A percentile compares a stretch with the other conserved stretches of the same genome.
These are phyloP conservation scores for Thyridium curvatum DNA, from an alignment of 2,329 filamentous ascomycete species.

Conservation along the genomic window DNA sequence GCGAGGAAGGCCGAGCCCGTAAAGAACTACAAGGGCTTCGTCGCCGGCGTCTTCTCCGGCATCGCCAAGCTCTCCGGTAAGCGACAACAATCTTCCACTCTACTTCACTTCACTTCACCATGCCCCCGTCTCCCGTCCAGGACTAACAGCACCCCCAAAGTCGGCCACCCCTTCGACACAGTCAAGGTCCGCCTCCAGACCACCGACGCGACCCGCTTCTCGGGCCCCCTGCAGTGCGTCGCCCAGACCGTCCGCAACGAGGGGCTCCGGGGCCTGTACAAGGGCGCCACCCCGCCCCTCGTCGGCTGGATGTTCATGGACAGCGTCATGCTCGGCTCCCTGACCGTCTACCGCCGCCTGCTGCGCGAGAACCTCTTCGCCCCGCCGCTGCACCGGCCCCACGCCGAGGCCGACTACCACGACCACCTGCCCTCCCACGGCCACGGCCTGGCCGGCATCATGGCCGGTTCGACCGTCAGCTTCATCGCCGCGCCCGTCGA, in stretches of 20 bases:
- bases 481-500: slow-evolving; percentile 93
- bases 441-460: slow-evolving; percentile 79
- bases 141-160: slow-evolving; percentile 19
- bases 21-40: slow-evolving; percentile 87
- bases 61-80: slow-evolving; percentile 81
- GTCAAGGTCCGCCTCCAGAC: slow-evolving; percentile 96
- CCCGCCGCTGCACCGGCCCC: slow-evolving; percentile 29
- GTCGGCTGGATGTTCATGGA: slow-evolving; percentile 99
- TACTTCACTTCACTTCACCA: not conserved
- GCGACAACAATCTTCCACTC: slow-evolving; percentile 16
- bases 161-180: slow-evolving; percentile 82
- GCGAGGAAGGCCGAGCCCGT: slow-evolving; percentile 13
- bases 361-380: slow-evolving; percentile 76
- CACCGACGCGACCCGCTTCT: slow-evolving; percentile 69
- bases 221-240: slow-evolving; percentile 79
- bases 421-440: slow-evolving; percentile 65
- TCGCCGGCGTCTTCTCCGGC: slow-evolving; percentile 92
- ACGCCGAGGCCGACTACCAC: slow-evolving; percentile 24
- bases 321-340: slow-evolving; percentile 77
- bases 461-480: slow-evolving; percentile 84
- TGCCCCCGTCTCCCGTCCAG: not conserved
- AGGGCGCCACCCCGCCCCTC: slow-evolving; percentile 85
- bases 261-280: slow-evolving; percentile 81
- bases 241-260: slow-evolving; percentile 80
- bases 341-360: slow-evolving; percentile 83